Conservation (phyloP, 768 basidiomycete genomes). For the Lentinula guzmanii region DNA sequence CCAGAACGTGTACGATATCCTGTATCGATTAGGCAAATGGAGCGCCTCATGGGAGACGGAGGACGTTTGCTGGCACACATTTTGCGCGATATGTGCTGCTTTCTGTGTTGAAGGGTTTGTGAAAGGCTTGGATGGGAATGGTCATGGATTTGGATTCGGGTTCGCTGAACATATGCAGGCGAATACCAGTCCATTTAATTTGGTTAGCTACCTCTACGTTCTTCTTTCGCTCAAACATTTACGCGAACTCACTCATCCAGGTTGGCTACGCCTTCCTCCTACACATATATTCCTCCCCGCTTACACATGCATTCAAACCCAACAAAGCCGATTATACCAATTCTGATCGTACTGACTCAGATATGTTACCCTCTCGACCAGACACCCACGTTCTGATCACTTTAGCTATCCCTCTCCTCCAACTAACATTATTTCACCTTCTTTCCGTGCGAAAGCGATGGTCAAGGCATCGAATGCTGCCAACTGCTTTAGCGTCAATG, state of each 20-base stretch:
- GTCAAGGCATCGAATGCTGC: constrained; percentile 63
- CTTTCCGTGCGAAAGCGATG: constrained; percentile 59
- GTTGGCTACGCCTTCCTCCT: constrained; percentile 74
- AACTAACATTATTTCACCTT: constrained; percentile 62
- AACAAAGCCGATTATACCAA: not conserved
- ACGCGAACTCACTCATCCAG: constrained; percentile 25
- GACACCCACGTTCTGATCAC: constrained; percentile 72
- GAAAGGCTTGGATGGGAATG: constrained; percentile 60
- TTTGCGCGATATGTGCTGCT: constrained; percentile 58
- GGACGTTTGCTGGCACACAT: constrained; percentile 70
- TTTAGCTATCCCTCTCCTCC: constrained; percentile 65
- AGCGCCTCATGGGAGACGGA: constrained; percentile 45
- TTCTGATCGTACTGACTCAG: not conserved
- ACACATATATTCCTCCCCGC: constrained; percentile 65
- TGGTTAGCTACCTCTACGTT: constrained; percentile 37
- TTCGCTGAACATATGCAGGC: constrained; percentile 32
- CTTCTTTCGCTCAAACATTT: not conserved
- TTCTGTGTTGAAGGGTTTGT: constrained; percentile 63
- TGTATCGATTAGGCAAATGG: constrained; percentile 38
- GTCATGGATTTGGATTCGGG: constrained; percentile 24
- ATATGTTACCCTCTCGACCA: constrained; percentile 52
- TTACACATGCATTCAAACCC: constrained; percentile 44
- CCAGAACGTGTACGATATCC: constrained; percentile 20
- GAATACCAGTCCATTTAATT: constrained; percentile 61
- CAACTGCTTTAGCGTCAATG: constrained; percentile 57